Evolutionary conservation across 1,139 yeast species (phyloP).

Genomic region (Suhomyces taliae): DNA sequence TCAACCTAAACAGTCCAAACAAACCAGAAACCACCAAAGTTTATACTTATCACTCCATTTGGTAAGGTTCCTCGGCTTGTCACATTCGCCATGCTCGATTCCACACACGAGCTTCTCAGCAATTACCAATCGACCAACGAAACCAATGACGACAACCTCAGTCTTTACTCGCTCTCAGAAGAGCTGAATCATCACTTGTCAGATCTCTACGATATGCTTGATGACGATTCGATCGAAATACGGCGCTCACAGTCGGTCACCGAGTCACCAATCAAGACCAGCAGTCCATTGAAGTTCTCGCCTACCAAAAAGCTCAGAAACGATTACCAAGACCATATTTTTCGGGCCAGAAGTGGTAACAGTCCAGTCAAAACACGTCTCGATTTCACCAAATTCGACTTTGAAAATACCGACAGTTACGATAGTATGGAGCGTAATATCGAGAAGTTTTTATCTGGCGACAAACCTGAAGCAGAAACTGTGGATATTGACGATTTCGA

Average conservation of each 20-base stretch:
- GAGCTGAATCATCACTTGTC: conserved; percentile 12
- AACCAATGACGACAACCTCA: conserved; percentile 14
- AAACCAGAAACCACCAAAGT: too few relatives aligned
- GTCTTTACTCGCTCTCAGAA: conserved; percentile 14
- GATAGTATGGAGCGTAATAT: conserved; percentile 14
- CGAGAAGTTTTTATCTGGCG: conserved; percentile 9
- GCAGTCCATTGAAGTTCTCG: conserved; percentile 15
- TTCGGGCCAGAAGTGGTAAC: conserved; percentile 15
- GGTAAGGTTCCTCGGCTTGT: too few relatives aligned
- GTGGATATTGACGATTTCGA: conserved; percentile 15
- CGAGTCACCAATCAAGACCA: conserved; percentile 15
- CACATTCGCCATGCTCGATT: conserved; percentile 8
- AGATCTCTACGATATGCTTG: conserved; percentile 15
- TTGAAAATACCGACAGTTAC: conserved; percentile 8
- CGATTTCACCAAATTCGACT: conserved; percentile 1
- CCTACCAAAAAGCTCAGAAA: conserved; percentile 20
- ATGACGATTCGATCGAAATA: conserved; percentile 17
- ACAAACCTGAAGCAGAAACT: neutral
- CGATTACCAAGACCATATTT: conserved; percentile 22
- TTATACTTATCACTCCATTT: too few relatives aligned
- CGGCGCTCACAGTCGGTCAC: conserved; percentile 13
- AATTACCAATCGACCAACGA: conserved; percentile 12
- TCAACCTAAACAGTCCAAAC: too few relatives aligned
- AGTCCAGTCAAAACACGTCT: conserved; percentile 15
- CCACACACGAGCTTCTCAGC: conserved; percentile 18